Evolutionary conservation across 2,329 filamentous ascomycete genomes (phyloP).

Genomic region (Talaromyces marneffei): DNA sequence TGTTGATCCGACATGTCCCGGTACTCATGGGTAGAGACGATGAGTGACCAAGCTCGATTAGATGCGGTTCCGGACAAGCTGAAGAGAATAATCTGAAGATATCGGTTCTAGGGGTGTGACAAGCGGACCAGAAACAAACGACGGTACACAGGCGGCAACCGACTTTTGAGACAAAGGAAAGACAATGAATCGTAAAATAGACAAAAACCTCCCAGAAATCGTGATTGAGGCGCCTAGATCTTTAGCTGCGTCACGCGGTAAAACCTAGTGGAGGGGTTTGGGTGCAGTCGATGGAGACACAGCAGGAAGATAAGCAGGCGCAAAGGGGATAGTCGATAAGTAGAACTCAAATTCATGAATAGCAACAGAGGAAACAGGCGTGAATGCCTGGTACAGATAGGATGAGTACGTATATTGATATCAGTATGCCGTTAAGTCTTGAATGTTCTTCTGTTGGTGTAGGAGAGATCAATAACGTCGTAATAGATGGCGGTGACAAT

Average conservation of each 20-base stretch:
- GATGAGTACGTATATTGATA: neutral
- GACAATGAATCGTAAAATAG: slow-evolving; percentile 20
- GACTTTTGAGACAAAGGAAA: slow-evolving; percentile 15
- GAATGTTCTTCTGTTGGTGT: neutral
- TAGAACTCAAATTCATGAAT: slow-evolving; percentile 8
- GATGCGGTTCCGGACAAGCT: neutral
- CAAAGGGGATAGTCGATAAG: slow-evolving; percentile 7
- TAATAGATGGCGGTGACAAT: neutral
- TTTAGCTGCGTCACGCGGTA: slow-evolving; percentile 20
- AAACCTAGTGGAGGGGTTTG: neutral
- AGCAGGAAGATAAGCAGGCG: slow-evolving; percentile 10
- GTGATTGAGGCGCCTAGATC: slow-evolving; percentile 24
- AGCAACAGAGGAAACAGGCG: slow-evolving; percentile 3
- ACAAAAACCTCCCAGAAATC: slow-evolving; percentile 28
- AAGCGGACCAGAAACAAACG: slow-evolving; percentile 8
- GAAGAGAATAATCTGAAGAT: neutral
- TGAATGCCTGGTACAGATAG: slow-evolving; percentile 2
- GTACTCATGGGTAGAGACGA: slow-evolving; percentile 28
- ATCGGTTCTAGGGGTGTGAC: neutral
- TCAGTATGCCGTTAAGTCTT: neutral
- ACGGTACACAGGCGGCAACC: slow-evolving; percentile 13
- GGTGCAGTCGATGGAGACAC: slow-evolving; percentile 8
- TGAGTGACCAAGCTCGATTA: neutral
- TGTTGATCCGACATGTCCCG: slow-evolving; percentile 41
- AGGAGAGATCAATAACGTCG: neutral